Evolutionary conservation across 2,329 filamentous ascomycete genomes (phyloP).

Genomic region (Talaromyces sp.): DNA sequence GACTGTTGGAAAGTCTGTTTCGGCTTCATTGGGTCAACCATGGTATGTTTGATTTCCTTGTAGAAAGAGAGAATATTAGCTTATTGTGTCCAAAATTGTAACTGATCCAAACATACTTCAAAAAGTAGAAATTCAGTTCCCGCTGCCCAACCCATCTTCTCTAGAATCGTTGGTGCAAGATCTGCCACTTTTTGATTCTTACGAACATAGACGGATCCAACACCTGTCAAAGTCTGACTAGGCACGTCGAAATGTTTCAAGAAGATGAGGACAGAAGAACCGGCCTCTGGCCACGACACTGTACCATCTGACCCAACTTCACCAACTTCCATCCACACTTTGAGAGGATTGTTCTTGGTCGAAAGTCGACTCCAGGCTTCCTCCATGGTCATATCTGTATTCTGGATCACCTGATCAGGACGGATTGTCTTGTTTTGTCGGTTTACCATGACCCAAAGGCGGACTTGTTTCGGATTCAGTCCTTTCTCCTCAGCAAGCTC

Average conservation of each 20-base stretch:
- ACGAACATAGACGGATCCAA: slow-evolving; percentile 81
- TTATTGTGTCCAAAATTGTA: neutral
- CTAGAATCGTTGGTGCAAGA: slow-evolving; percentile 70
- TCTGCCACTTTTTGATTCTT: slow-evolving; percentile 87
- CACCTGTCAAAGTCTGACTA: slow-evolving; percentile 68
- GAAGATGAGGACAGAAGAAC: slow-evolving; percentile 72
- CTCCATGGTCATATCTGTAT: slow-evolving; percentile 71
- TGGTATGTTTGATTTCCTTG: slow-evolving; percentile 90
- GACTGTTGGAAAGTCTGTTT: slow-evolving; percentile 86
- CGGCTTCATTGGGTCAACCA: slow-evolving; percentile 92
- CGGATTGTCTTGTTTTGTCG: slow-evolving; percentile 95
- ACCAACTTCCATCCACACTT: slow-evolving; percentile 81
- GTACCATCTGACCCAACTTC: slow-evolving; percentile 67
- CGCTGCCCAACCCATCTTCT: slow-evolving; percentile 81
- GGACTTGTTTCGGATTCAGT: slow-evolving; percentile 65
- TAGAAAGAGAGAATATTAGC: neutral
- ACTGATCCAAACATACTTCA: slow-evolving; percentile 54
- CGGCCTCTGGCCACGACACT: slow-evolving; percentile 60
- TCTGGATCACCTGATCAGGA: slow-evolving; percentile 81
- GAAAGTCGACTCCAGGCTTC: slow-evolving; percentile 67
- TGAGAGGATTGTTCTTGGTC: slow-evolving; percentile 65
- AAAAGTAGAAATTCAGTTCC: slow-evolving; percentile 71
- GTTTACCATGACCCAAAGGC: slow-evolving; percentile 97
- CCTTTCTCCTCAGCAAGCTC: slow-evolving; percentile 68
- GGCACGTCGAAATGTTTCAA: slow-evolving; percentile 87